A percentile compares a stretch with the other conserved stretches of the same genome.
Conservation (phyloP, 768 basidiomycete genomes). For the Tricholoma flavovirens region DNA sequence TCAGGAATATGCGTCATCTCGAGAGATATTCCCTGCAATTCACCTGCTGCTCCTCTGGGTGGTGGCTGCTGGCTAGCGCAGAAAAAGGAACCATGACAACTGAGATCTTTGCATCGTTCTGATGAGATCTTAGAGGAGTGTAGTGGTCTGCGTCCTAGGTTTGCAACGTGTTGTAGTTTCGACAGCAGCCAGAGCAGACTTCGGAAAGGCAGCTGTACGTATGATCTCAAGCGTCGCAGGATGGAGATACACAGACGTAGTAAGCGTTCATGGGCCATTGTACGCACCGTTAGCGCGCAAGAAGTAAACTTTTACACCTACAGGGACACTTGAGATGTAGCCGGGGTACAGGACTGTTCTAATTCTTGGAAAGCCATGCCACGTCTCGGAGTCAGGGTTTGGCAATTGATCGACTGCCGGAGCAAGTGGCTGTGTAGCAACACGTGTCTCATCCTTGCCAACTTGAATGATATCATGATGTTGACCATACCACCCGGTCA, state of each 20-base stretch:
- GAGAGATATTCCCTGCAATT: neutral
- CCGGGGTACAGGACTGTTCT: neutral
- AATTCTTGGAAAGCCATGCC: neutral
- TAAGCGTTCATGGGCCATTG: neutral
- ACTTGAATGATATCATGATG: no score
- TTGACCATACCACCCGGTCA: no score
- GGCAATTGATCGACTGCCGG: no score
- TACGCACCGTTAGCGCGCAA: neutral
- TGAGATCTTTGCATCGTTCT: neutral
- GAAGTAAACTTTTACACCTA: neutral
- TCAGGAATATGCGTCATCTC: neutral
- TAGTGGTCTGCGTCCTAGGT: neutral
- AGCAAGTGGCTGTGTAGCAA: no score
- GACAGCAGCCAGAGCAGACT: neutral
- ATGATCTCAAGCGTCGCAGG: neutral
- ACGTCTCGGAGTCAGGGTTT: no score
- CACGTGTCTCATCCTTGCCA: no score
- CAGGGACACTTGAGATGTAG: neutral
- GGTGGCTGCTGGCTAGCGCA: neutral
- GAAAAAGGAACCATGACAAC: neutral
- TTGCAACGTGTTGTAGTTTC: neutral
- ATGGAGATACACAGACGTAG: neutral
- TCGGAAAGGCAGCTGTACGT: neutral
- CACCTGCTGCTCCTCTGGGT: neutral
- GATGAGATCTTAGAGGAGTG: neutral